Evolutionary conservation across 192 early-diverging fungal genomes (phyloP).

Genomic region (Podila horticola): DNA sequence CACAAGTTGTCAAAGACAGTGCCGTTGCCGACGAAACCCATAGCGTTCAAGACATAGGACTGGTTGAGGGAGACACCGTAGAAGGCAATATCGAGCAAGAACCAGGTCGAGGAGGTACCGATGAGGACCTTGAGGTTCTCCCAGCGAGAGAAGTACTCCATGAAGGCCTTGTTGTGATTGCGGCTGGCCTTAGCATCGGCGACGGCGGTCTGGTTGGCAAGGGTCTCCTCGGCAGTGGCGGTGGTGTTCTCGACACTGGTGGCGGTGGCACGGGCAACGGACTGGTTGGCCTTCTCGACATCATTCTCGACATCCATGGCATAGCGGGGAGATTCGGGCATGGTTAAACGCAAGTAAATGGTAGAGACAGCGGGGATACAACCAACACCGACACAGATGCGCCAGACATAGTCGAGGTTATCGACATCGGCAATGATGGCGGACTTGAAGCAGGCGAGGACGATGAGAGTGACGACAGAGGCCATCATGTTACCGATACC

Average conservation of each 20-base stretch:
- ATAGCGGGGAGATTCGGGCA: constrained; percentile 93
- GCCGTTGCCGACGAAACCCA: constrained; percentile 70
- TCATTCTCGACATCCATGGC: constrained; percentile 63
- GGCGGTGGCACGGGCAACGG: constrained; percentile 57
- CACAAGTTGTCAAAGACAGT: constrained; percentile 68
- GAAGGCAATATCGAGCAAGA: constrained; percentile 82
- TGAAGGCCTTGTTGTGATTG: constrained; percentile 68
- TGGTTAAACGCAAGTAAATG: constrained; percentile 89
- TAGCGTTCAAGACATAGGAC: constrained; percentile 75
- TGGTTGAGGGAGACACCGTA: constrained; percentile 78
- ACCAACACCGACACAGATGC: constrained; percentile 83
- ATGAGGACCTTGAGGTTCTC: constrained; percentile 83
- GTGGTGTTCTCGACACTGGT: constrained; percentile 65
- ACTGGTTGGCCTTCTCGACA: constrained; percentile 49
- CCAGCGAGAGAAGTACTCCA: constrained; percentile 81
- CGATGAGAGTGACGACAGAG: constrained; percentile 73
- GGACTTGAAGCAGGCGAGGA: constrained; percentile 75
- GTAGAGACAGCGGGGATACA: constrained; percentile 80
- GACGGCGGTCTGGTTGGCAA: constrained; percentile 45
- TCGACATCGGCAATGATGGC: constrained; percentile 68
- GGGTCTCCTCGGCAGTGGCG: constrained; percentile 59
- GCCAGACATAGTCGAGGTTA: constrained; percentile 89
- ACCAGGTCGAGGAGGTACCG: constrained; percentile 82
- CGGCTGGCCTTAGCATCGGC: constrained; percentile 49
- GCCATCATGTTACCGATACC: constrained; percentile 88